Evolutionary conservation across 2,329 filamentous ascomycete species (phyloP), one percentile per base, ranked within the genome.

Genomic region (Huntiella omanensis): DNA sequence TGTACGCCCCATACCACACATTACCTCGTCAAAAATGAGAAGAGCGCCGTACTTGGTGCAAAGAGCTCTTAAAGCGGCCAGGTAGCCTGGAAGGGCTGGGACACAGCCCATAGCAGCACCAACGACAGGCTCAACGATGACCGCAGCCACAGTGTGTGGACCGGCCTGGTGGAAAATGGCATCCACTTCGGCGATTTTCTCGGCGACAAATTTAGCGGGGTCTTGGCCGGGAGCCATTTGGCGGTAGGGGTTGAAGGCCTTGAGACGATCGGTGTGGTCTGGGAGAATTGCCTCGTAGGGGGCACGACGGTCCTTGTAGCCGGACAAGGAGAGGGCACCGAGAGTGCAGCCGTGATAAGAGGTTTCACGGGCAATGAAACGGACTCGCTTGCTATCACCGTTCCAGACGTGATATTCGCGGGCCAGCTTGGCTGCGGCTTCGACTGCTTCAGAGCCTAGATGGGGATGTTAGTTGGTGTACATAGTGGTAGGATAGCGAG

Each of bases 11-110:
- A 71, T 70, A 2, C 77, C 77, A 41, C 72, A 78, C 79, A 86
- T 83, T 39, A 85, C 69, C 44, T 88, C 83, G 54, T 91, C 84
- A 0, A 88, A 61, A 40, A 88, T 78, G n/a, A 91, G 64, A 0
- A 91, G 68, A 0, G 78, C 75, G 0, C 79, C 82, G 55, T 88
- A 67, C 50, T 72, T 73, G 45, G 79, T 69, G 57, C 83, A 91
- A 1, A 91, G 64, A 2, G 64, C 62, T 54, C 71, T 71, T 59
- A 88, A 73, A 1, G 77, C 80, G 43, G 65, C 61, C 43, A 87
- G 74, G 53, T 91, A 91, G 0, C 80, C 81, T 0, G 65, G 62
- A 0, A 78, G 67, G 0, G 78, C 64, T 1, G 77, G 69, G 1
- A 83, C 75, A 54, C 77, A 84, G 0, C 80, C 83, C 0, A 85